Conservation (phyloP, 257 asterid species). For the Capsicum pubescens region DNA sequence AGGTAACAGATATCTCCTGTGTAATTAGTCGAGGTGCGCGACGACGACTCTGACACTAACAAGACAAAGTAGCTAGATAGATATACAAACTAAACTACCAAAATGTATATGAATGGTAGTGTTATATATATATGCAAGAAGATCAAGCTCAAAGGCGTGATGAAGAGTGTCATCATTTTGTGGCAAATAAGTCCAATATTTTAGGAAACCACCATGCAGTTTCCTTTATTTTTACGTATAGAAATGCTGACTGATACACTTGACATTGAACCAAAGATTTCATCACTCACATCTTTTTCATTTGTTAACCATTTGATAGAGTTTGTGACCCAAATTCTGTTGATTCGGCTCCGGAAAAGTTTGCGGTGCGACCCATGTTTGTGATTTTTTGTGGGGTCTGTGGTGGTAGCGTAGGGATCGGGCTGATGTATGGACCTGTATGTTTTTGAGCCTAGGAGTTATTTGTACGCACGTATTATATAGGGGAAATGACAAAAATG, state of each 20-base stretch:
- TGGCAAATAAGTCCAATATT: conserved; percentile 2
- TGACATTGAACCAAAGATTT: background rate
- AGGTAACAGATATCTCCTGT: too few relatives aligned
- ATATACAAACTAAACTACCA: background rate
- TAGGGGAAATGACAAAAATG: too few relatives aligned
- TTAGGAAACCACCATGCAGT: conserved; percentile 14
- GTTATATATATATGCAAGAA: background rate
- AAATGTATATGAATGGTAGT: background rate
- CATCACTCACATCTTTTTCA: background rate
- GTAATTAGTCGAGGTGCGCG: background rate
- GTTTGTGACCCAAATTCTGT: too few relatives aligned
- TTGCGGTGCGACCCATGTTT: too few relatives aligned
- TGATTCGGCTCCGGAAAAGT: too few relatives aligned
- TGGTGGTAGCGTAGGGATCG: too few relatives aligned
- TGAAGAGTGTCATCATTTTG: background rate
- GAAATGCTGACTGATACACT: background rate
- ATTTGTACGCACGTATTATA: too few relatives aligned
- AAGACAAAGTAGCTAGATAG: background rate
- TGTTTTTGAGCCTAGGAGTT: too few relatives aligned
- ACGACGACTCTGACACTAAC: too few relatives aligned
- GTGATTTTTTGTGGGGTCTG: too few relatives aligned
- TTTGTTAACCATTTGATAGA: too few relatives aligned
- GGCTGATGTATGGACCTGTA: too few relatives aligned
- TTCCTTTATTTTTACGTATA: background rate
- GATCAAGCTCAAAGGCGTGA: background rate